Conservation (phyloP, 495 filamentous ascomycete genomes). For the Letharia lupina region DNA sequence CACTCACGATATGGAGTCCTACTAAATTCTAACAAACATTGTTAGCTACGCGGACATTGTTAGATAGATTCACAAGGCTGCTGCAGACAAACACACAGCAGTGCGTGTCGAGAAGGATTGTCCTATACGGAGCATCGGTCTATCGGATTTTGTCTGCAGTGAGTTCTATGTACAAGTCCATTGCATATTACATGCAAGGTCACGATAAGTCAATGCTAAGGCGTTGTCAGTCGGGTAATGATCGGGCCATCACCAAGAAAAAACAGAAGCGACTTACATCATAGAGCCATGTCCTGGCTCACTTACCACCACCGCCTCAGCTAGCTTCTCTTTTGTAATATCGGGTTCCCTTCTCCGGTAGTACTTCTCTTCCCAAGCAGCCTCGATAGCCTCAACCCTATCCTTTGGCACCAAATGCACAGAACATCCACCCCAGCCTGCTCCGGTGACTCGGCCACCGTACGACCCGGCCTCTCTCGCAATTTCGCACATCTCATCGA, state of each 20-base stretch:
- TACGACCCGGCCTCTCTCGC: slow-evolving; percentile 70
- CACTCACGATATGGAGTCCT: background rate
- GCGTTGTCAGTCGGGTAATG: background rate
- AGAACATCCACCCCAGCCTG: slow-evolving; percentile 93
- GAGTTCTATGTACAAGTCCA: background rate
- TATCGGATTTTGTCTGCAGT: background rate
- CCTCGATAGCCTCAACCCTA: slow-evolving; percentile 72
- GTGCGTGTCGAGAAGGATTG: background rate
- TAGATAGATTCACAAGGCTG: background rate
- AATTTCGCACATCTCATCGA: slow-evolving; percentile 78
- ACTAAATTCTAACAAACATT: background rate
- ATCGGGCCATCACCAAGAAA: background rate
- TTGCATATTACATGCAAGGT: background rate
- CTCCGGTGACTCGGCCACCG: slow-evolving; percentile 83
- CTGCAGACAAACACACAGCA: background rate
- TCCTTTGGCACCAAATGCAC: slow-evolving; percentile 86
- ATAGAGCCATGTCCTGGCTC: slow-evolving; percentile 64
- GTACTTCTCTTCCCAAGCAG: slow-evolving; percentile 70
- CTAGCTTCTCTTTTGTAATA: slow-evolving; percentile 62
- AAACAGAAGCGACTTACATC: slow-evolving; percentile 18
- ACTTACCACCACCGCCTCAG: slow-evolving; percentile 79
- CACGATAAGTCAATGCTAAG: slow-evolving; percentile 15
- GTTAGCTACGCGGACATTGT: background rate
- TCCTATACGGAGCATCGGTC: background rate
- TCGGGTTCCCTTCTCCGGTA: slow-evolving; percentile 64